Evolutionary conservation across 768 basidiomycete species (phyloP).

Genomic region (Lactifluus echinatus): DNA sequence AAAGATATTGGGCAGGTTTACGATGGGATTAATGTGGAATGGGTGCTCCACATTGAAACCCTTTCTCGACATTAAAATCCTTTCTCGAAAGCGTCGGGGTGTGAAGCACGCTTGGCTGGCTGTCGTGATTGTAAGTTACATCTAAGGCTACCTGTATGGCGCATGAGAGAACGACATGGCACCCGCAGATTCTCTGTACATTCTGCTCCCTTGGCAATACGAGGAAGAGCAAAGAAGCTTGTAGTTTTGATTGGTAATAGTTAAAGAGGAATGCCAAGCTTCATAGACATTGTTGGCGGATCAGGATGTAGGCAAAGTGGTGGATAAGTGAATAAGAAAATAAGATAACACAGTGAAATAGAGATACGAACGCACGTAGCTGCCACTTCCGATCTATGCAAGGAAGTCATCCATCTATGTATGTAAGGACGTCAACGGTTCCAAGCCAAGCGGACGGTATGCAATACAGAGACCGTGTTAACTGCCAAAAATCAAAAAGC

Average conservation of each 20-base stretch:
- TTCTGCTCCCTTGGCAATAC: no score
- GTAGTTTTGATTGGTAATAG: no score
- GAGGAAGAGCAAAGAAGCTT: no score
- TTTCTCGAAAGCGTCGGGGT: conserved; percentile 4
- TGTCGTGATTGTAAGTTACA: conserved; percentile 18
- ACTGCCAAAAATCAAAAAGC: not conserved
- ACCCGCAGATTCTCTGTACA: not conserved
- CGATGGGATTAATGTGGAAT: conserved; percentile 3
- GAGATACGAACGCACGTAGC: not conserved
- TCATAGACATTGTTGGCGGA: no score
- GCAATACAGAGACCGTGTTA: not conserved
- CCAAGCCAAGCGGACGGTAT: not conserved
- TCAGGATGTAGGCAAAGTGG: not conserved
- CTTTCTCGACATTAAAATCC: no score
- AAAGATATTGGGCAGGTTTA: not conserved
- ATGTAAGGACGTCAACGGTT: not conserved
- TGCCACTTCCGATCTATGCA: conserved; percentile 1
- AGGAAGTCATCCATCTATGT: no score
- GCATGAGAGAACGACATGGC: not conserved
- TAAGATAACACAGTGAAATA: conserved; percentile 3
- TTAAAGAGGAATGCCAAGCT: no score
- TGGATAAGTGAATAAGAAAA: not conserved
- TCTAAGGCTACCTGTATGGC: not conserved
- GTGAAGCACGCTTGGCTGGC: conserved; percentile 21
- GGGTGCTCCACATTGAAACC: not conserved